Percentiles rank a stretch among this genome's conserved stretches.
Conservation (phyloP, 345 rosid species). For the Angophora floribunda region DNA sequence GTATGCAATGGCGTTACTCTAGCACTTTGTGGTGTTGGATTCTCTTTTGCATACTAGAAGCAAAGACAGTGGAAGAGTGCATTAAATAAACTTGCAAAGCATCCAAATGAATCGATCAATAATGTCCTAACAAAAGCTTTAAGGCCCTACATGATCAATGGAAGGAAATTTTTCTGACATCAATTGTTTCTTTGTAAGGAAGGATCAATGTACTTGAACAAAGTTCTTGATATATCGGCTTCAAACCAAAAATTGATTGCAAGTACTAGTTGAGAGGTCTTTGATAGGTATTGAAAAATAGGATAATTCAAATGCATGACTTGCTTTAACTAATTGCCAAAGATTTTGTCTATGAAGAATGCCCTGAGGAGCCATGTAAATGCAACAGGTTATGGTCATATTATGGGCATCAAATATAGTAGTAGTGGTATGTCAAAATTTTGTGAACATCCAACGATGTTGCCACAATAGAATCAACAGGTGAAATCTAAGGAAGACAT, state of each 20-base stretch:
- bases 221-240: no score
- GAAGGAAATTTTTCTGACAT: constrained; percentile 2
- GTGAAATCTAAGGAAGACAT: not conserved
- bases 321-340: constrained; percentile 8
- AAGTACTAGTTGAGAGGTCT: not conserved
- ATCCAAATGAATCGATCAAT: not conserved
- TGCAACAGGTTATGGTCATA: constrained; percentile 11
- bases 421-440: no score
- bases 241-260: no score
- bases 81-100: no score
- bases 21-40: not conserved
- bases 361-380: constrained; percentile 3
- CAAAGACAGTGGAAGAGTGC: no score
- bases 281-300: not conserved
- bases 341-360: constrained; percentile 9
- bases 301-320: constrained; percentile 11
- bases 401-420: not conserved
- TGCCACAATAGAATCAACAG: not conserved
- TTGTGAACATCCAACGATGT: no score
- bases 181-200: constrained; percentile 6
- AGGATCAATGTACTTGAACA: not conserved
- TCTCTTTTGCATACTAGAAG: not conserved
- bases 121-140: not conserved
- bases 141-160: not conserved
- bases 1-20: not conserved